These are phyloP conservation scores for Fusarium multiceps DNA, from an alignment of 2,329 filamentous ascomycete species.

Conservation along the genomic window DNA sequence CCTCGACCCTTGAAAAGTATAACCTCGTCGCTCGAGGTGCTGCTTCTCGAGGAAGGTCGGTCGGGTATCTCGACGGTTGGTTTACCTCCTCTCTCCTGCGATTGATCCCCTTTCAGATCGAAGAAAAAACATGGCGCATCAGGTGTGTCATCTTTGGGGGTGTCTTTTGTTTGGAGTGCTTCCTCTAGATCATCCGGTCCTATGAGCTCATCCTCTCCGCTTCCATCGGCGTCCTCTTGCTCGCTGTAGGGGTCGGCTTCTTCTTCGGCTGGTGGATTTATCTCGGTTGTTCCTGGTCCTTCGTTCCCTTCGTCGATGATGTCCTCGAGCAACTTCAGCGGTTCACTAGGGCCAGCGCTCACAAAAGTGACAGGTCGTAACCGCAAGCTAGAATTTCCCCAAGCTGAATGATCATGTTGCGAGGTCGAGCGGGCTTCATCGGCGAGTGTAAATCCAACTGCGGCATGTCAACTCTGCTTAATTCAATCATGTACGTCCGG, in stretches of 20 bases:
- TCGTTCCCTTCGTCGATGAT: constrained; percentile 29
- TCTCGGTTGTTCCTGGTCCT: neutral
- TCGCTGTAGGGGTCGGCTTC: neutral
- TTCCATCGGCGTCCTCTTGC: neutral
- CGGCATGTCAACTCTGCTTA: constrained; percentile 13
- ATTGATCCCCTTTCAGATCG: constrained; percentile 51
- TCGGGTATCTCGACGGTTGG: constrained; percentile 28
- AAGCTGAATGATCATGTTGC: constrained; percentile 56
- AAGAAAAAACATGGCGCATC: constrained; percentile 50
- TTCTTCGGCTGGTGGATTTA: neutral
- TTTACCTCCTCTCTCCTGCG: neutral
- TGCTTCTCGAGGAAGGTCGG: constrained; percentile 38
- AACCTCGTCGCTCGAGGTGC: constrained; percentile 71
- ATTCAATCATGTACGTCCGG: neutral
- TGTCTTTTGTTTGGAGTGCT: constrained; percentile 21
- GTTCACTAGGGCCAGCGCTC: constrained; percentile 64
- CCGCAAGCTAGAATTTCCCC: constrained; percentile 58
- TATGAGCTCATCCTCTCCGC: constrained; percentile 17
- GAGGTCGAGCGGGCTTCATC: constrained; percentile 64
- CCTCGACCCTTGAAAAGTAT: constrained; percentile 73
- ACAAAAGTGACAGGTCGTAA: constrained; percentile 63
- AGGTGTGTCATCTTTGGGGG: neutral
- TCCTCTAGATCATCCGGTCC: constrained; percentile 40
- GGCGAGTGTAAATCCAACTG: constrained; percentile 49
- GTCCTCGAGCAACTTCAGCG: constrained; percentile 56